Percentiles rank a stretch among this genome's conserved stretches.
Evolutionary conservation across 1,284 basidiomycete genomes (phyloP).

Genomic region (Ceratobasidium sp.): DNA sequence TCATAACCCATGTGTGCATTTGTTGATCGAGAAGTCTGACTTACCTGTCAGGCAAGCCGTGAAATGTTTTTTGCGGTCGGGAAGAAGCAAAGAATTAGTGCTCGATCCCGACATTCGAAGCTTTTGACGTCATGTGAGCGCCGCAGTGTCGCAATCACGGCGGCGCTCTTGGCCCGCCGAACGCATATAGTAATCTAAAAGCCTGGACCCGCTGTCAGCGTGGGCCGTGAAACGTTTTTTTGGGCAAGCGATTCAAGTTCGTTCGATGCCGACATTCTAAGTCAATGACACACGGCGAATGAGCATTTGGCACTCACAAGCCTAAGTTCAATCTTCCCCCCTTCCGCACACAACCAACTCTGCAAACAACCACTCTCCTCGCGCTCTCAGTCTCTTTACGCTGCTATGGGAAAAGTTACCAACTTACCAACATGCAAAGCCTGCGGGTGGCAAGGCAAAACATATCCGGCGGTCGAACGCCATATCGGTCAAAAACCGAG

Average conservation of each 20-base stretch:
- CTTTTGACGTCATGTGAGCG: not conserved
- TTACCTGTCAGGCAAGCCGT: not conserved
- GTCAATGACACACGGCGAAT: not conserved
- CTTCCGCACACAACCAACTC: not conserved
- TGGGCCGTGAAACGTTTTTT: slow-evolving; percentile 2
- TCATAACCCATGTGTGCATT: too few species aligned
- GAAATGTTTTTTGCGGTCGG: not conserved
- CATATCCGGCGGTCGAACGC: not conserved
- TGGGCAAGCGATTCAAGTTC: not conserved
- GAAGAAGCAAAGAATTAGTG: not conserved
- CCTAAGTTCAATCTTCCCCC: not conserved
- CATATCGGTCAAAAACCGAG: not conserved
- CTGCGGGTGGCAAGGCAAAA: not conserved
- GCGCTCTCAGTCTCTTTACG: too few species aligned
- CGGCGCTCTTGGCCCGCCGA: not conserved
- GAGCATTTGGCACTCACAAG: not conserved
- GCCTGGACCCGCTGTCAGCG: not conserved
- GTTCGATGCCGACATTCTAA: not conserved
- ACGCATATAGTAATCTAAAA: not conserved
- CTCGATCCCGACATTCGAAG: not conserved
- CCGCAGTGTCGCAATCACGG: not conserved
- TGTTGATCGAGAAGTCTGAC: too few species aligned
- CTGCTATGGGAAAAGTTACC: not conserved
- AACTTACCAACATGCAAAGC: not conserved
- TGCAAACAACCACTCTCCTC: too few species aligned